phyloP scores from a whole-genome alignment of 768 basidiomycete species.

The Nidularia pulvinata region DNA sequence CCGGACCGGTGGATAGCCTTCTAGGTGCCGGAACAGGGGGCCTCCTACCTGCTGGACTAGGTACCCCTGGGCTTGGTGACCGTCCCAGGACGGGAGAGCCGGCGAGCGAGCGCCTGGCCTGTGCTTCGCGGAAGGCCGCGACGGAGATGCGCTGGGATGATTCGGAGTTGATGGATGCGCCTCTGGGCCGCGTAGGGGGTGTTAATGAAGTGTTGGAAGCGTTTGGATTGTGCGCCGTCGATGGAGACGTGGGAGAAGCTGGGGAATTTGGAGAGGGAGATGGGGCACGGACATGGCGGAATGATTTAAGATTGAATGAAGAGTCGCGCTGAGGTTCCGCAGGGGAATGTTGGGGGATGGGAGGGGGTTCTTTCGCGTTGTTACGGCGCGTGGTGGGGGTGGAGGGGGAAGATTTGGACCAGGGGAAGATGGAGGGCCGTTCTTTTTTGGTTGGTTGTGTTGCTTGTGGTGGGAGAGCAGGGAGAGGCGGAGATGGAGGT shows the following conservation, averaged over 20 bases:
- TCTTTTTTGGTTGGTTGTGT: conserved; percentile 7
- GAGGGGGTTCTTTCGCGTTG: conserved; percentile 14
- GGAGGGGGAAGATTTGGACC: conserved; percentile 28
- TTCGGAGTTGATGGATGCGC: conserved; percentile 58
- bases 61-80: conserved; percentile 25
- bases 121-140: conserved; percentile 80
- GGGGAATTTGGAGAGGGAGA: conserved; percentile 21
- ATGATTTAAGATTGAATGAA: conserved; percentile 76
- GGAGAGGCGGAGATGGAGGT: conserved; percentile 27
- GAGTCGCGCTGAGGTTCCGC: conserved; percentile 10
- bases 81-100: conserved; percentile 68
- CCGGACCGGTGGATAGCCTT: background rate
- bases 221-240: conserved; percentile 12
- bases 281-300: conserved; percentile 62
- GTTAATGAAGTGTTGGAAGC: conserved; percentile 24
- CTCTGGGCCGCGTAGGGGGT: conserved; percentile 54
- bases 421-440: conserved; percentile 27
- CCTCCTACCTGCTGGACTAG: background rate
- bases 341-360: conserved; percentile 9
- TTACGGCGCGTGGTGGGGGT: conserved; percentile 18
- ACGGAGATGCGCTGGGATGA: conserved; percentile 77
- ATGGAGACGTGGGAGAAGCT: conserved; percentile 7
- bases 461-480: conserved; percentile 7
- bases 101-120: conserved; percentile 62
- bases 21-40: background rate